Conservation (phyloP, 2,329 filamentous ascomycete species). For the Talaromyces rugulosus region DNA sequence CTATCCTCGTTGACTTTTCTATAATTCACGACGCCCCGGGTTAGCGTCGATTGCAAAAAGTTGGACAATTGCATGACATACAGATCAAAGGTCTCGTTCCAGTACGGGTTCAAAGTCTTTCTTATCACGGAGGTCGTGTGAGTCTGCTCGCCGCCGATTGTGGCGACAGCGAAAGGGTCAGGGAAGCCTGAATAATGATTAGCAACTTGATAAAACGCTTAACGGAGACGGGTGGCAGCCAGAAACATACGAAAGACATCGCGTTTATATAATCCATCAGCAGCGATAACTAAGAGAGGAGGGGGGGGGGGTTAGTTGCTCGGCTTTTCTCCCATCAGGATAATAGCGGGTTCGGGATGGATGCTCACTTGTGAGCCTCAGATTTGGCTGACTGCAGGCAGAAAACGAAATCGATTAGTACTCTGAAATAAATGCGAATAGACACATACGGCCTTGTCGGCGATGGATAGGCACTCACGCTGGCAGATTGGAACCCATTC, state of each 20-base stretch:
- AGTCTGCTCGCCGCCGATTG: conserved; percentile 95
- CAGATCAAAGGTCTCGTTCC: conserved; percentile 99
- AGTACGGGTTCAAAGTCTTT: conserved; percentile 97
- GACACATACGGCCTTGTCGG: background rate
- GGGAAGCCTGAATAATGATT: conserved; percentile 69
- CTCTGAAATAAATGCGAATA: background rate
- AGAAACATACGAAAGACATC: conserved; percentile 89
- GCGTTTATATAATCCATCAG: conserved; percentile 96
- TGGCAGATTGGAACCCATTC: conserved; percentile 59
- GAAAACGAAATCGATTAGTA: conserved; percentile 18
- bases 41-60: conserved; percentile 1
- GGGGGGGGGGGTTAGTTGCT: conserved; percentile 19
- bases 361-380: conserved; percentile 81
- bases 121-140: conserved; percentile 97
- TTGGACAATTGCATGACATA: conserved; percentile 44
- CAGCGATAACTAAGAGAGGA: conserved; percentile 88
- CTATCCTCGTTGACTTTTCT: conserved; percentile 92
- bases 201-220: background rate
- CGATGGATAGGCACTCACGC: conserved; percentile 47
- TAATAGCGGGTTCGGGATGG: background rate
- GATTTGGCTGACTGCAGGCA: conserved; percentile 67
- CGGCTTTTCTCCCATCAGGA: background rate
- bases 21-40: conserved; percentile 12
- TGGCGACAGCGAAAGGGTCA: conserved; percentile 95
- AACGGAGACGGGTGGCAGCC: background rate